phyloP scores from a whole-genome alignment of 1,139 yeast species.

The Protomyces pachydermus region DNA sequence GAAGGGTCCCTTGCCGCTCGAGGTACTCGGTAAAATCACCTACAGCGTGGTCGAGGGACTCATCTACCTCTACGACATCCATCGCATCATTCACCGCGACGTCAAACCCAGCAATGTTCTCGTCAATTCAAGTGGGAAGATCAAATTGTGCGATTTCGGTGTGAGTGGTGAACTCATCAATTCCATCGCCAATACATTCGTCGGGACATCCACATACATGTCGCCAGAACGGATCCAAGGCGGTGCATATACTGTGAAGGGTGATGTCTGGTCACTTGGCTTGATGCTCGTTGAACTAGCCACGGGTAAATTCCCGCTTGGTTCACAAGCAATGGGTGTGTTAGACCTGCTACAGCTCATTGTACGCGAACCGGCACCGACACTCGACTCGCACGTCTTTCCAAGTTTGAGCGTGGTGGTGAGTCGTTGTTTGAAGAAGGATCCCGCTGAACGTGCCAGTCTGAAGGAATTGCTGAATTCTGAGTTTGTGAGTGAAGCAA shows the following conservation, averaged over 20 bases:
- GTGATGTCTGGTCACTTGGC: slow-evolving; percentile 96
- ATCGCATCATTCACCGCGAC: slow-evolving; percentile 91
- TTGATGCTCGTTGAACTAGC: slow-evolving; percentile 83
- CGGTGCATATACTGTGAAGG: slow-evolving; percentile 80
- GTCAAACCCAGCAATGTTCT: slow-evolving; percentile 94
- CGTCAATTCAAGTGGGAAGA: slow-evolving; percentile 71
- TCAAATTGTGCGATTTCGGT: slow-evolving; percentile 93
- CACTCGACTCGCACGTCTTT: slow-evolving; percentile 40
- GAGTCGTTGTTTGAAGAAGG: slow-evolving; percentile 17
- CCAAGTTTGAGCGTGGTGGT: slow-evolving; percentile 17
- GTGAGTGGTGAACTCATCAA: slow-evolving; percentile 94
- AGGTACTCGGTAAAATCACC: slow-evolving; percentile 67
- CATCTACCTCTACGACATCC: slow-evolving; percentile 68
- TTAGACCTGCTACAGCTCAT: slow-evolving; percentile 84
- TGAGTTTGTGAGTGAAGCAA: slow-evolving; percentile 46
- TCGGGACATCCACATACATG: slow-evolving; percentile 98
- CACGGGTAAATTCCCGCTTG: slow-evolving; percentile 66
- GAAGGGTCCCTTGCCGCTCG: slow-evolving; percentile 56
- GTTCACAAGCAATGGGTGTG: slow-evolving; percentile 66
- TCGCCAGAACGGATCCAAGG: slow-evolving; percentile 97
- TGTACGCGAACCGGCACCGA: slow-evolving; percentile 88
- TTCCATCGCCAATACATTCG: slow-evolving; percentile 88
- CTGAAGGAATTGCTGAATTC: slow-evolving; percentile 13
- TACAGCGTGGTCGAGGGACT: slow-evolving; percentile 77
- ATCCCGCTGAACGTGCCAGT: slow-evolving; percentile 16